Evolutionary conservation across 176 grass and related monocot species (phyloP), one percentile per base, ranked within the genome.

Genomic region (Triticum turgidum): DNA sequence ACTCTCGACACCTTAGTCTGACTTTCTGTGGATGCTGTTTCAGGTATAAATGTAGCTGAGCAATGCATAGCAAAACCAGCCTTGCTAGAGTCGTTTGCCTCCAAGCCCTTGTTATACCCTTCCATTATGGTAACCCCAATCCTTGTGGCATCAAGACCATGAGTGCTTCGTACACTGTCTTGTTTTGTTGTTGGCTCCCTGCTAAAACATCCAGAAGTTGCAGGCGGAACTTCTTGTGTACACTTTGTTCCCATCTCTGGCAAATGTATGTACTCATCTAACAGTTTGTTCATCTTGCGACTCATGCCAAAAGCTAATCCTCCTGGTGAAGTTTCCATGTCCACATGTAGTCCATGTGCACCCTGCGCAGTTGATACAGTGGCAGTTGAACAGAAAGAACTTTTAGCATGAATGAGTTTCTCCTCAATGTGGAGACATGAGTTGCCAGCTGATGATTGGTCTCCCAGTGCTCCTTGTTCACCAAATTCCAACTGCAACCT

Each of bases 401-500:
- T 85, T 85, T 82, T 49, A 81, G 74, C 41, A 71, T 83, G 61
- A 77, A 42, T 8, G 10, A 39, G 18, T 84, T 61, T 88, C 87
- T 73, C 85, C 68, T 78, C 30, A 24, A 65, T 54, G 17, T 54
- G 49, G 63, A 42, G 25, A 71, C 56, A 35, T 65, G 54, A 56
- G 41, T 80, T 87, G 18, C 87, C 27, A 54, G 9, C 61, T 77
- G 35, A 80, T 12, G 66, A 74, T 59, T 82, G 63, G 21, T 49
- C 61, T 84, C 25, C 83, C 41, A 62, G 79, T 29, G 61, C 54
- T 66, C 74, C 24, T 39, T 84, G 70, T 61, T 85, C 87, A 80
- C 85, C 78, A 33, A 11, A 27, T 82, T 80, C 76, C 21, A 93
- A 89, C 61, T 89, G 24, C 88, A 95, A 47, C 41, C 72, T 89